phyloP scores from a whole-genome alignment of 2,329 filamentous ascomycete species.

The Fusarium fujikuroi region DNA sequence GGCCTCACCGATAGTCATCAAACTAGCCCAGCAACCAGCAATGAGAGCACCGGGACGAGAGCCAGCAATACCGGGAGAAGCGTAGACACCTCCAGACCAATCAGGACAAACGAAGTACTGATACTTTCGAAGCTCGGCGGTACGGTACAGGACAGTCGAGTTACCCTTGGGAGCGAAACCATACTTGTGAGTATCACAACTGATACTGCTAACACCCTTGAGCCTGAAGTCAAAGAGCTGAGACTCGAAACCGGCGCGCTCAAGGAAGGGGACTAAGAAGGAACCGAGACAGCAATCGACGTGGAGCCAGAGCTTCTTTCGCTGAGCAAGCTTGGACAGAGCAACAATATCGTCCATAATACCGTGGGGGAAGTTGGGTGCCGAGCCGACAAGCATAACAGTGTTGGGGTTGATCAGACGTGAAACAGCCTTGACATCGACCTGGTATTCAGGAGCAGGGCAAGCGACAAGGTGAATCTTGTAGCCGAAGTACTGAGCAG shows the following conservation, averaged over 20 bases:
- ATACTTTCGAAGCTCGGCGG: slow-evolving; percentile 79
- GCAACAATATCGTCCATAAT: slow-evolving; percentile 95
- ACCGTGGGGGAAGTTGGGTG: slow-evolving; percentile 97
- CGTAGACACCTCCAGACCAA: slow-evolving; percentile 97
- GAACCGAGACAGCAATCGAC: slow-evolving; percentile 98
- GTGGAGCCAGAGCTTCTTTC: slow-evolving; percentile 85
- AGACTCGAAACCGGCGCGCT: slow-evolving; percentile 91
- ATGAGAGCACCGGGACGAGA: slow-evolving; percentile 94
- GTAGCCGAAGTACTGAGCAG: slow-evolving; percentile 95
- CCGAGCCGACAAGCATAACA: slow-evolving; percentile 89
- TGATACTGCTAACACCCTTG: slow-evolving; percentile 94
- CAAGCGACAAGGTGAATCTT: slow-evolving; percentile 90
- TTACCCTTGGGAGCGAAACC: slow-evolving; percentile 98
- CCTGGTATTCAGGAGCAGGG: slow-evolving; percentile 86
- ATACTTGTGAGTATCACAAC: slow-evolving; percentile 98
- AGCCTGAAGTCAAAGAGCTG: slow-evolving; percentile 93
- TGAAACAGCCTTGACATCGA: slow-evolving; percentile 79
- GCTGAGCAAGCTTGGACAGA: slow-evolving; percentile 83
- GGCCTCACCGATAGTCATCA: slow-evolving; percentile 87
- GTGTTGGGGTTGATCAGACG: slow-evolving; percentile 96
- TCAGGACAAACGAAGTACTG: slow-evolving; percentile 97
- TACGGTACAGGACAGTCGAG: slow-evolving; percentile 91
- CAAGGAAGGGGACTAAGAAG: slow-evolving; percentile 91
- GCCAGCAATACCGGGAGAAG: slow-evolving; percentile 89
- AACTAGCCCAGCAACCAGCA: slow-evolving; percentile 91